phyloP scores from a whole-genome alignment of 2,329 filamentous ascomycete species.

The Arthrobotrys sinensis region DNA sequence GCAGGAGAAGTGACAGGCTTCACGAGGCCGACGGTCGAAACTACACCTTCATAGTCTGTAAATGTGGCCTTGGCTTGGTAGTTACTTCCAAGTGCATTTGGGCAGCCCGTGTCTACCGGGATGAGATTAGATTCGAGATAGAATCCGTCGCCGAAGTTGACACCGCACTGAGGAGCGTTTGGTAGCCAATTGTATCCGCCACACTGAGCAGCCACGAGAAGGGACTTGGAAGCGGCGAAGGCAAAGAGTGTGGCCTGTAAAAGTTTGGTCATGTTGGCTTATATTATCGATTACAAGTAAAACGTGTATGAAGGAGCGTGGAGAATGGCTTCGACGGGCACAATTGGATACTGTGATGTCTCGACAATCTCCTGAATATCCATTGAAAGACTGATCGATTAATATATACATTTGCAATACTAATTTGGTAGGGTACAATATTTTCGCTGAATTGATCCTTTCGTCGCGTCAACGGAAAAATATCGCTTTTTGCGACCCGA shows the following conservation, averaged over 20 bases:
- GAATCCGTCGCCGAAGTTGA: slow-evolving; percentile 3
- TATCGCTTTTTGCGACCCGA: too few species aligned
- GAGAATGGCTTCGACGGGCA: not conserved
- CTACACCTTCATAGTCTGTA: slow-evolving; percentile 16
- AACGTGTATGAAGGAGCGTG: not conserved
- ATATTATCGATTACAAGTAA: not conserved
- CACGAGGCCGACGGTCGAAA: not conserved
- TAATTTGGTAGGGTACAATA: too few species aligned
- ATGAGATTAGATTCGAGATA: slow-evolving; percentile 29
- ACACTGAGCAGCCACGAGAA: slow-evolving; percentile 17
- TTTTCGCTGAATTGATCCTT: too few species aligned
- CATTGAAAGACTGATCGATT: too few species aligned
- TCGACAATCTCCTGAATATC: not conserved
- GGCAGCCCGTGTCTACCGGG: not conserved
- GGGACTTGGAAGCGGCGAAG: not conserved
- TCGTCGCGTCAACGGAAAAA: too few species aligned
- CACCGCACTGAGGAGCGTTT: not conserved
- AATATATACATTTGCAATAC: too few species aligned
- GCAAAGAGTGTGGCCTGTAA: not conserved
- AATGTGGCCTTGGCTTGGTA: slow-evolving; percentile 10
- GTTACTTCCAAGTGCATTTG: not conserved
- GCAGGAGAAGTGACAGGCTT: not conserved
- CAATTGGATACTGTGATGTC: not conserved
- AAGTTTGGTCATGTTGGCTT: not conserved
- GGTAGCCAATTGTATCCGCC: slow-evolving; percentile 18